Evolutionary conservation across 352 stramenopile genomes (phyloP), one percentile per base, ranked within the genome.

Genomic region (Lagenidium giganteum): DNA sequence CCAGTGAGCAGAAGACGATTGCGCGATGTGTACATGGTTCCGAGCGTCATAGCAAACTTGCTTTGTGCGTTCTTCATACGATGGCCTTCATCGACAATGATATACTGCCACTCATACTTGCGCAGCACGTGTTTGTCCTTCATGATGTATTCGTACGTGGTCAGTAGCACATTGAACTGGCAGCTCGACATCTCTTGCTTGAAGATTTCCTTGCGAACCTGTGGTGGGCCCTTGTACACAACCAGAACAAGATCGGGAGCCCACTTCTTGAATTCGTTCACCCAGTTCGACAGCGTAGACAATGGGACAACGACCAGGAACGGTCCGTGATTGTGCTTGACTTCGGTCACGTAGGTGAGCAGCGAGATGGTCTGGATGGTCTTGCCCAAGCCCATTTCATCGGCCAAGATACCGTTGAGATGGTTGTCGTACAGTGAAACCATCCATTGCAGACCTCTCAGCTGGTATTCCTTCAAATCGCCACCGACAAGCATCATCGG

Each of bases 401-500:
- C 96, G 0, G 96, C 96, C 28, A 99, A 62, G 52, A 99, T 99
- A 22, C 96, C 96, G 68, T 99, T 99, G 35, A 99, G 65, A 35
- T 97, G 93, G 55, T 98, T 98, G 54, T 99, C 85, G 39, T 98
- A 96, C 22, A 99, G 74, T 25, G 96, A 95, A 32, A 99, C 96
- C 94, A 99, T 98, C 97, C 97, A 99, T 66, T 99, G 98, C 32
- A 99, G 65, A 16, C 96, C 96, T 44, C 98, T 95, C 33, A 99
- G 46, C 67, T 99, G 97, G 59, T 99, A 99, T 39, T 96, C 82
- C 46, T 98, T 98, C 44, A 99, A 58, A 37, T 91, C 84, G 5
- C 96, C 96, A 57, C 94, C 94, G 36, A 98, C 93, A 21, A 99
- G 96, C 78, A 95, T 97, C 47, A 83, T 78, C 0, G 96, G 96